Evolutionary conservation across 441 rosid genomes (phyloP).

Genomic region (Gossypium schwendimanii): DNA sequence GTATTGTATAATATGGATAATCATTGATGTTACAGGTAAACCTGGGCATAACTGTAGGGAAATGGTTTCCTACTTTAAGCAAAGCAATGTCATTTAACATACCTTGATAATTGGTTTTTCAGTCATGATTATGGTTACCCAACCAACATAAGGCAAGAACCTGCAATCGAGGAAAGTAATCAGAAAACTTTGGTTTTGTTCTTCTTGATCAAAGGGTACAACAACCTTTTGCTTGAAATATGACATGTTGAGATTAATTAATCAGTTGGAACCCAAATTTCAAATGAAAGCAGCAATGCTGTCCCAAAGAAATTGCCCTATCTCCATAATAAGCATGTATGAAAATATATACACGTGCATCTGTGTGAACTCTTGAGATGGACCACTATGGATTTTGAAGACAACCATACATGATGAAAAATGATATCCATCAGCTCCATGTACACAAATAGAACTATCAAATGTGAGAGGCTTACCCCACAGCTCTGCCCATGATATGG

Average conservation of each 20-base stretch:
- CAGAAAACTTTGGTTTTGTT: neutral
- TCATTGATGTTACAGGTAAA: neutral
- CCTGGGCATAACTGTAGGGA: neutral
- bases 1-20: neutral
- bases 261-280: neutral
- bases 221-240: neutral
- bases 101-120: conserved; percentile 94
- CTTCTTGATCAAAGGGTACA: neutral
- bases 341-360: neutral
- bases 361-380: neutral
- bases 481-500: conserved; percentile 91
- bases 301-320: neutral
- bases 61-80: neutral
- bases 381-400: neutral
- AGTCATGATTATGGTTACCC: conserved; percentile 89
- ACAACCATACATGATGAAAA: neutral
- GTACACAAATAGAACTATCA: neutral
- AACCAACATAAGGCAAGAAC: conserved; percentile 85
- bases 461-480: conserved; percentile 45
- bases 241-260: neutral
- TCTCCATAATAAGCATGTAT: neutral
- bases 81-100: neutral
- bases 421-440: neutral
- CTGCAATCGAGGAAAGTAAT: conserved; percentile 30
- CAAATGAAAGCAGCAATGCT: neutral